A percentile compares a stretch with the other conserved stretches of the same genome.
Conservation (phyloP, 768 basidiomycete species). For the Mycena indigotica region DNA sequence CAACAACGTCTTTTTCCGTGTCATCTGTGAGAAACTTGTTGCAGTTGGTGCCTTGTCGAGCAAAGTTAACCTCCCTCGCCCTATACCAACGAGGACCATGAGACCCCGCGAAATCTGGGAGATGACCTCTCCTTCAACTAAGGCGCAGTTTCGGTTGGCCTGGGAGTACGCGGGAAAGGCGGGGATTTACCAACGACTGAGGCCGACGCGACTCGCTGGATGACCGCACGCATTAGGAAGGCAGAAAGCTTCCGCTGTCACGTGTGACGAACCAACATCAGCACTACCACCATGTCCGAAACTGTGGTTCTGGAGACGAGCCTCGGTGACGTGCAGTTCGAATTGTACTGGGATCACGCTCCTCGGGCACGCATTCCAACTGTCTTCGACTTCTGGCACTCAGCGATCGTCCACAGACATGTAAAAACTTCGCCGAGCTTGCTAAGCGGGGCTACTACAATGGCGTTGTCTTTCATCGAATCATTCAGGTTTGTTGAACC, state of each 20-base stretch:
- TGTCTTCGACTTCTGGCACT: constrained; percentile 23
- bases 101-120: constrained; percentile 84
- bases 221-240: constrained; percentile 77
- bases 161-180: not conserved
- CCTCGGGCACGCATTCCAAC: constrained; percentile 50
- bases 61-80: constrained; percentile 55
- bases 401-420: constrained; percentile 59
- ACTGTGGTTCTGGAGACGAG: constrained; percentile 81
- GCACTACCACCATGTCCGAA: constrained; percentile 36
- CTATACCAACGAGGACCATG: constrained; percentile 90
- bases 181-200: constrained; percentile 74
- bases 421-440: constrained; percentile 92
- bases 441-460: constrained; percentile 94
- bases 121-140: constrained; percentile 81
- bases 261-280: constrained; percentile 2
- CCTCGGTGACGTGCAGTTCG: constrained; percentile 84
- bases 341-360: constrained; percentile 92
- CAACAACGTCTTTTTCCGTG: constrained; percentile 68
- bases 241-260: not conserved
- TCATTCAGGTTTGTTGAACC: constrained; percentile 73
- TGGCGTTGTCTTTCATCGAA: constrained; percentile 85
- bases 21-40: constrained; percentile 73
- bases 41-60: constrained; percentile 4
- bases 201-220: constrained; percentile 82
- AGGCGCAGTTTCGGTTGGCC: constrained; percentile 12